Evolutionary conservation across 371 early-diverging fungal species (phyloP), one percentile per base, ranked within the genome.

Genomic region (Circinella minor): DNA sequence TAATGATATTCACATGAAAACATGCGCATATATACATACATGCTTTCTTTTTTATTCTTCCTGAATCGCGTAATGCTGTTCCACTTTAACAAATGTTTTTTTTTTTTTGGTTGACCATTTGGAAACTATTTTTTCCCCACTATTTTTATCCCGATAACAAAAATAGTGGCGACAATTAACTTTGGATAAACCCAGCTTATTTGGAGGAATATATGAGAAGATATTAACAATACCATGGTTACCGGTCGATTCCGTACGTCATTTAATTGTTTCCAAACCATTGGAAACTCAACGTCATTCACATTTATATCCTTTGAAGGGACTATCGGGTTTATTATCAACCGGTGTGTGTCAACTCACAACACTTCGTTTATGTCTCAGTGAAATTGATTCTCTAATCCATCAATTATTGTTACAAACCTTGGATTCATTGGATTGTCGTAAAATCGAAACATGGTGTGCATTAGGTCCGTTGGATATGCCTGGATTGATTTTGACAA

Each of bases 121-220:
- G 27, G 27, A 20, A 55, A 9, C 18, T 57, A 51, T 43, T 66
- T 10, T 51, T 51, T 15, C 14, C 37, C 59, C 15, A 55, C 11
- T 10, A 55, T 39, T 39, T 43, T 18, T 37, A 18, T 38, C 27
- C 27, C 27, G 27, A 59, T 10, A 43, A n/a, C n/a, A 17, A 47
- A 37, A 39, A 62, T 20, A 69, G 69, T 69, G 69, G 69, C 36
- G 69, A 36, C 36, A 36, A 34, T 55, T 69, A 27, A 47, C 62
- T 4, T 43, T 69, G 10, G 69, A 69, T 49, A 69, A 69, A 46
- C 69, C 69, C 37, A 10, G 39, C 4, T 34, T 69, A 15, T 36
- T 55, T 57, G 37, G 20, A 15, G 9, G 46, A 6, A 43, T 43
- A 20, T 69, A 69, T 46, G 20, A 34, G 49, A 55, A 55, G 0